A percentile compares a stretch with the other conserved stretches of the same genome.
Conservation (phyloP, 495 filamentous ascomycete species). For the Annulohypoxylon stygium region DNA sequence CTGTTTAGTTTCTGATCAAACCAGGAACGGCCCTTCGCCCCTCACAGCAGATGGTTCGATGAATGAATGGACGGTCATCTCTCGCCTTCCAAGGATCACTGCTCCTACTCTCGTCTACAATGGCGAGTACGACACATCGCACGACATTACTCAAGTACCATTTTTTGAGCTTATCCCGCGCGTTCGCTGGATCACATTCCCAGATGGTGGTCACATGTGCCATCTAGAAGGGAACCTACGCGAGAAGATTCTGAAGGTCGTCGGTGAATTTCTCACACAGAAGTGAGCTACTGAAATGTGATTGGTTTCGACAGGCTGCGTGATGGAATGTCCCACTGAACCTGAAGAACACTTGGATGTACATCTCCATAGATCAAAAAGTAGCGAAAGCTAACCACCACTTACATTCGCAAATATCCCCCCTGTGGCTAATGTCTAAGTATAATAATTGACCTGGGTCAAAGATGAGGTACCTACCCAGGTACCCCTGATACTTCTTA, state of each 20-base stretch:
- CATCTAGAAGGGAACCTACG: constrained; percentile 55
- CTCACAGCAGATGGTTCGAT: constrained; percentile 57
- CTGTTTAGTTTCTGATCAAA: constrained; percentile 23
- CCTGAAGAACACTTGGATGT: too few relatives aligned
- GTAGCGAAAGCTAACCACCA: too few relatives aligned
- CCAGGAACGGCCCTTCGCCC: constrained; percentile 59
- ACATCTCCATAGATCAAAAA: too few relatives aligned
- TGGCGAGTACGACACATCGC: constrained; percentile 62
- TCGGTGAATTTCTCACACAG: constrained; percentile 48
- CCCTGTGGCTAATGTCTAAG: too few relatives aligned
- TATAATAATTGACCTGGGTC: too few relatives aligned
- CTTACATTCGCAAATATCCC: too few relatives aligned
- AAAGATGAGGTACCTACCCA: too few relatives aligned
- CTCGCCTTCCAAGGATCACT: constrained; percentile 53
- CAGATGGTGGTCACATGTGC: constrained; percentile 59
- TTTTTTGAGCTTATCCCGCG: constrained; percentile 60
- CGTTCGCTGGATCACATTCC: constrained; percentile 63
- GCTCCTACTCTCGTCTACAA: constrained; percentile 62
- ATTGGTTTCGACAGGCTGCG: background rate
- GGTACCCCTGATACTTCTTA: too few relatives aligned
- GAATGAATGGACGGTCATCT: constrained; percentile 53
- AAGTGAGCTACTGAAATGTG: constrained; percentile 6
- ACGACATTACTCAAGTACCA: constrained; percentile 57
- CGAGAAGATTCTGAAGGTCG: constrained; percentile 53
- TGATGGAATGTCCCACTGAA: background rate